Evolutionary conservation across 768 basidiomycete species (phyloP).

Genomic region (Dioszegia aurantiaca): DNA sequence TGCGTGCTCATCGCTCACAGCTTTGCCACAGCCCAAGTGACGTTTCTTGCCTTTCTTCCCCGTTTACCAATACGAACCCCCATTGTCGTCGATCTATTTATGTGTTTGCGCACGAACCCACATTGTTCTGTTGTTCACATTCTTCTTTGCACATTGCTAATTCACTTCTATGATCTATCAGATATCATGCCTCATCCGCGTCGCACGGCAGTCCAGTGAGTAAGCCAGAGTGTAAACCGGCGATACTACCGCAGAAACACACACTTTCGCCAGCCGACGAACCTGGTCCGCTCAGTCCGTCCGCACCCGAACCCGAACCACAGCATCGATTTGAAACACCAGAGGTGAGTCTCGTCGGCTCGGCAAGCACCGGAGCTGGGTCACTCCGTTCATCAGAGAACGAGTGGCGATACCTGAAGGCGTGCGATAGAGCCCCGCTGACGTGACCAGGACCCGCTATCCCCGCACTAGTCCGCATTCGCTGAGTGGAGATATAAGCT

Average conservation of each 20-base stretch:
- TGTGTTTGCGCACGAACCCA: background rate
- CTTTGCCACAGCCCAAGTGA: background rate
- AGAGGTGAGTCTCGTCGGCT: background rate
- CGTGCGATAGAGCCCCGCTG: background rate
- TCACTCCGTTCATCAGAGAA: background rate
- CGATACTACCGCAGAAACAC: no score
- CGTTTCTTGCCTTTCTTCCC: constrained; percentile 7
- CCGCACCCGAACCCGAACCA: background rate
- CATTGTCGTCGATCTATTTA: constrained; percentile 9
- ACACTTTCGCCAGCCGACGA: background rate
- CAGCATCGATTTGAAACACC: background rate
- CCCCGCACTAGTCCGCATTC: no score
- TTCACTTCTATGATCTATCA: no score
- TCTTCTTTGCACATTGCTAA: no score
- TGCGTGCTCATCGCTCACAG: no score
- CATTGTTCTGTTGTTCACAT: no score
- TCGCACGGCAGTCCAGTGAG: no score
- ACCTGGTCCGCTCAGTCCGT: background rate
- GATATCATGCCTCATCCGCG: no score
- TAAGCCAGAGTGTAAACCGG: no score
- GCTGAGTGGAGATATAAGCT: no score
- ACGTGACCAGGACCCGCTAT: background rate
- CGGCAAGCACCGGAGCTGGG: background rate
- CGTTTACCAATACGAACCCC: background rate
- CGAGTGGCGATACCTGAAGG: background rate